Evolutionary conservation across 2,329 filamentous ascomycete genomes (phyloP).

Genomic region (Alternaria ethzedia): DNA sequence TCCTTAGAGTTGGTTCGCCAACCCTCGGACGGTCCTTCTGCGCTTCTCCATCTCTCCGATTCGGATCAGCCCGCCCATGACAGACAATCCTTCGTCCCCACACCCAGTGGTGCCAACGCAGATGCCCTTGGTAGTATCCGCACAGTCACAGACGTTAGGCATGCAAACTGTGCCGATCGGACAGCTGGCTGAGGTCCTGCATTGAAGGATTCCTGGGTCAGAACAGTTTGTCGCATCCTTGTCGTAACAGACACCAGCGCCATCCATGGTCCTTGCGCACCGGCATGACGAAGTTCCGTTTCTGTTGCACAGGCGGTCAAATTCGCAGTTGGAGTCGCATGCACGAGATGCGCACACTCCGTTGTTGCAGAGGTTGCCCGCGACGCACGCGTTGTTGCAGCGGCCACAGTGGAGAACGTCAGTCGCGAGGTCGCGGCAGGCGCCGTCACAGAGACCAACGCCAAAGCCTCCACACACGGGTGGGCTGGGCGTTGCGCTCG

Average conservation of each 20-base stretch:
- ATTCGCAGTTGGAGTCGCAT: slow-evolving; percentile 39
- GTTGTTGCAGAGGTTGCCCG: slow-evolving; percentile 37
- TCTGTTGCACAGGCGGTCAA: slow-evolving; percentile 32
- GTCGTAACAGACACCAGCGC: slow-evolving; percentile 41
- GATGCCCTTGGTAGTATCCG: slow-evolving; percentile 14
- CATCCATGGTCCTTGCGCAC: slow-evolving; percentile 31
- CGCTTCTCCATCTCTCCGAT: slow-evolving; percentile 21
- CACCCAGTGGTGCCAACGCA: slow-evolving; percentile 30
- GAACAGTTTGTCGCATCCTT: slow-evolving; percentile 20
- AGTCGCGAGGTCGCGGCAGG: slow-evolving; percentile 31
- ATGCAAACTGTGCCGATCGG: slow-evolving; percentile 26
- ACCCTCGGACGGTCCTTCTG: slow-evolving; percentile 4
- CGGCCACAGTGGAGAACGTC: slow-evolving; percentile 35
- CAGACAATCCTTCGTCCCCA: slow-evolving; percentile 17
- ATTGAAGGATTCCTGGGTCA: slow-evolving; percentile 2
- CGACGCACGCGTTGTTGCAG: slow-evolving; percentile 33
- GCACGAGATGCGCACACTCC: slow-evolving; percentile 39
- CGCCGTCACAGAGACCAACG: slow-evolving; percentile 24
- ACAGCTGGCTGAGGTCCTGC: slow-evolving; percentile 8
- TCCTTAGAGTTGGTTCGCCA: not conserved
- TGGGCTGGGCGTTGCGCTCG: slow-evolving; percentile 5
- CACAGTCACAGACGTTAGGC: slow-evolving; percentile 24
- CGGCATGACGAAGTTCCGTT: slow-evolving; percentile 30
- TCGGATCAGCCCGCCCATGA: slow-evolving; percentile 20
- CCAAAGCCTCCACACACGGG: slow-evolving; percentile 22